Evolutionary conservation across 2,329 filamentous ascomycete genomes (phyloP), one percentile per base, ranked within the genome.

Genomic region (Hymenoscyphus linearis): DNA sequence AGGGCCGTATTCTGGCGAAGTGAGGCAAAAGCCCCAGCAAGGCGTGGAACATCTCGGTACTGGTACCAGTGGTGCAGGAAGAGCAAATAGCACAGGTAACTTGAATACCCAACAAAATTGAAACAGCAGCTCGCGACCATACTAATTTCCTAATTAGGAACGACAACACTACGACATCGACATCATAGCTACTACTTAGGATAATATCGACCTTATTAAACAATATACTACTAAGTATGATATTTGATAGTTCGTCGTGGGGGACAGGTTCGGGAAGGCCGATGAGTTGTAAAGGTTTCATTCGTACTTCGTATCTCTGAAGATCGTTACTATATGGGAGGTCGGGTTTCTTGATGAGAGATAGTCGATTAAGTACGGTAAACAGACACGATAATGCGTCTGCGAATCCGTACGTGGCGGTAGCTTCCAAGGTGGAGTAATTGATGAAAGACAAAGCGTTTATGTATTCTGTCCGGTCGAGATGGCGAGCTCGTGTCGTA

Each of bases 281-380:
- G 50, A 90, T 79, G 1, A 75, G 74, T 2, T 86, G 75, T 66
- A 89, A 90, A 0, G 86, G 85, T 68, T 88, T 89, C 86, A 90
- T 88, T 57, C 88, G 83, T 1, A 89, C 76, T 69, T 89, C 86
- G 67, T 88, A 31, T 31, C 27, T 80, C 27, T 31, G 27, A 31
- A 31, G 27, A 31, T 31, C 4, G 27, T 31, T 31, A 31, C 27
- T 31, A 31, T 4, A 31, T 31, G 4, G 27, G 9, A 31, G 27
- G 27, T 31, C 27, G 27, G 27, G 27, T 4, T 69, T 37, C 52
- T 76, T 70, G 65, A 85, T 67, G 68, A 77, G 54, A 63, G 71
- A 67, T 13, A 69, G 58, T 25, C 72, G 69, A 47, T 40, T 55
- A 1, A 88, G 74, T 0, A 84, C 73, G 5, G 79, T 79, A 71